A percentile compares a stretch with the other conserved stretches of the same genome.
Conservation (phyloP, 176 grass and related monocot genomes). For the Ananas comosus region DNA sequence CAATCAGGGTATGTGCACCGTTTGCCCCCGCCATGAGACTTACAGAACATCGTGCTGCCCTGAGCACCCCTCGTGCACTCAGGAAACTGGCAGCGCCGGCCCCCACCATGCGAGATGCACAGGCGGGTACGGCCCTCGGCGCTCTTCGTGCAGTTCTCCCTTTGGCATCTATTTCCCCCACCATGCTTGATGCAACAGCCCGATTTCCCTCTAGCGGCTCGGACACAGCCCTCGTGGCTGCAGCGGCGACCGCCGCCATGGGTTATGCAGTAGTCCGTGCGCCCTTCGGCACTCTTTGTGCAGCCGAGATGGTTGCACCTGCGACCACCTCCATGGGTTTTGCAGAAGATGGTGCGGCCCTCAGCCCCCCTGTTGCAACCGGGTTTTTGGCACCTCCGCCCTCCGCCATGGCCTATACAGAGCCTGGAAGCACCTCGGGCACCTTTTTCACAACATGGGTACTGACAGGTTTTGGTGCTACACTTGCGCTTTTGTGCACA, state of each 20-base stretch:
- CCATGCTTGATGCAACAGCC: slow-evolving; percentile 77
- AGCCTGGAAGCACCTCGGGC: slow-evolving; percentile 13
- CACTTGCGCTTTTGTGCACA: not conserved
- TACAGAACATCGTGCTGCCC: slow-evolving; percentile 65
- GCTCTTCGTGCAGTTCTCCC: slow-evolving; percentile 49
- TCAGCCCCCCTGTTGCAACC: slow-evolving; percentile 83
- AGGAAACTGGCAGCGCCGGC: slow-evolving; percentile 48
- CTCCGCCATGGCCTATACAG: slow-evolving; percentile 18
- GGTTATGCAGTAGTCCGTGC: slow-evolving; percentile 68
- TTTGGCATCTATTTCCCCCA: slow-evolving; percentile 74
- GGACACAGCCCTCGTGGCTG: slow-evolving; percentile 39
- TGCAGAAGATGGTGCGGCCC: slow-evolving; percentile 79
- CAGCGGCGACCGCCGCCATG: slow-evolving; percentile 77
- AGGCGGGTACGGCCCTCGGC: slow-evolving; percentile 68
- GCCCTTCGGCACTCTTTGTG: slow-evolving; percentile 78
- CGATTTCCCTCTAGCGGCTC: slow-evolving; percentile 68
- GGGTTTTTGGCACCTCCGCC: slow-evolving; percentile 44
- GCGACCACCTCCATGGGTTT: slow-evolving; percentile 74
- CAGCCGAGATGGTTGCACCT: slow-evolving; percentile 65
- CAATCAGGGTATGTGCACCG: slow-evolving; percentile 53
- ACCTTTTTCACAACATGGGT: slow-evolving; percentile 6
- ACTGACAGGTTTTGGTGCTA: slow-evolving; percentile 3
- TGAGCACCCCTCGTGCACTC: slow-evolving; percentile 67
- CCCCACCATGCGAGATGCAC: slow-evolving; percentile 80
- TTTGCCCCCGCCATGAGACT: slow-evolving; percentile 77